Conservation (phyloP, 306 rosid genomes). For the Nissolia schottii region DNA sequence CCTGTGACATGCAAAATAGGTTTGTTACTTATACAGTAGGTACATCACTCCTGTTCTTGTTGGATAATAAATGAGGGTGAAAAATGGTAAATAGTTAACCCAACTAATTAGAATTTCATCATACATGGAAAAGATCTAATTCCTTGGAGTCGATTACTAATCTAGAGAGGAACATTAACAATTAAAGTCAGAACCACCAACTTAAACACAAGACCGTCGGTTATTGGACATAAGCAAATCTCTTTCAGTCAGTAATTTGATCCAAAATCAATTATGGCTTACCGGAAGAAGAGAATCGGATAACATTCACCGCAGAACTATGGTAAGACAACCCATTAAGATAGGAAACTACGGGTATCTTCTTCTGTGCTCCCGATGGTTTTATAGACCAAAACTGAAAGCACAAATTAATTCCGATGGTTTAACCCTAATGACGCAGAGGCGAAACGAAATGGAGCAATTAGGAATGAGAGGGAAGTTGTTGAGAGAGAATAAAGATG, state of each 20-base stretch:
- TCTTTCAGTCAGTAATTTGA: too few relatives aligned
- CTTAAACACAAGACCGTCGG: too few relatives aligned
- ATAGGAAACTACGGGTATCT: slow-evolving; percentile 63
- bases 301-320: slow-evolving; percentile 70
- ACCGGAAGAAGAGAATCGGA: slow-evolving; percentile 89
- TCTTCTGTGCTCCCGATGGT: slow-evolving; percentile 49
- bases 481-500: not conserved
- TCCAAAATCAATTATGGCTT: too few relatives aligned
- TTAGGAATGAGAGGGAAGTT: too few relatives aligned
- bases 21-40: slow-evolving; percentile 10
- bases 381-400: slow-evolving; percentile 72
- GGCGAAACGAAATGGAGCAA: not conserved
- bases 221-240: too few relatives aligned
- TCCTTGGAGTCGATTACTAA: not conserved
- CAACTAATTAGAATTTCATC: not conserved
- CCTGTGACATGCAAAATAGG: slow-evolving; percentile 45
- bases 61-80: not conserved
- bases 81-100: not conserved
- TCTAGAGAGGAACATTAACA: not conserved
- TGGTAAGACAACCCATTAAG: slow-evolving; percentile 67
- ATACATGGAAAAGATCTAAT: not conserved
- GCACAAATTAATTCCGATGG: too few relatives aligned
- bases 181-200: not conserved
- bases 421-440: not conserved
- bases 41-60: not conserved